Base-by-base conservation (phyloP, 192 early-diverging fungal genomes). In the Powellomyces hirtus region DNA sequence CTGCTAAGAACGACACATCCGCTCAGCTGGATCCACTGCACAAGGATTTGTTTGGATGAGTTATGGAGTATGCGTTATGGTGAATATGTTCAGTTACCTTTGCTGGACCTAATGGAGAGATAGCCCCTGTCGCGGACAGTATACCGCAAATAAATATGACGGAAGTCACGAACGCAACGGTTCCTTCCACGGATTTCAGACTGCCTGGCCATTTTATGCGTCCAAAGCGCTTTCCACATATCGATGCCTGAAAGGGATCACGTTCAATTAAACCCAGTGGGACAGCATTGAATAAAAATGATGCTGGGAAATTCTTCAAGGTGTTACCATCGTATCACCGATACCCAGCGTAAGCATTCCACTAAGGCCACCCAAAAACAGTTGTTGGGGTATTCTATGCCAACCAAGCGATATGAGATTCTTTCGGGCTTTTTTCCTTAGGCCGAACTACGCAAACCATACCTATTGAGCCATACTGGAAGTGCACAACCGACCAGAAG, bases 271-370 rank as follows among this genome's bases (percentile, higher is more conserved):
- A 24, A 2, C 46, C 26, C 14, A 8, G n/a, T 49, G 14, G n/a
- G n/a, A n/a, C n/a, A n/a, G n/a, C 46, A 24, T 14, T 49, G 46
- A 49, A 2, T 6, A 49, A 3, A 49, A 3, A 16, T 16, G 46
- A 18, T 24, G n/a, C n/a, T n/a, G n/a, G 4, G 4, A 49, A 49
- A 5, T 24, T 49, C 4, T 49, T 24, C 46, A 49, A 56, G 27
- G n/a, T n/a, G n/a, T 62, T 76, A 89, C 87, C 69, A 90, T 81
- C 2, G 94, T 77, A 79, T 98, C 96, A 2, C 93, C 95, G 61
- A 98, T 80, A 1, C 96, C 96, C 34, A 98, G 68, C 5, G 92
- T 79, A 64, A 98, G 72, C 29, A 97, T 89, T 2, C 96, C 96
- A 13, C 90, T 86, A 14, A 93, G 62, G 27, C 80, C 78, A 0